Conservation (phyloP, 164 flowering plant genomes). For the Saururus chinensis region DNA sequence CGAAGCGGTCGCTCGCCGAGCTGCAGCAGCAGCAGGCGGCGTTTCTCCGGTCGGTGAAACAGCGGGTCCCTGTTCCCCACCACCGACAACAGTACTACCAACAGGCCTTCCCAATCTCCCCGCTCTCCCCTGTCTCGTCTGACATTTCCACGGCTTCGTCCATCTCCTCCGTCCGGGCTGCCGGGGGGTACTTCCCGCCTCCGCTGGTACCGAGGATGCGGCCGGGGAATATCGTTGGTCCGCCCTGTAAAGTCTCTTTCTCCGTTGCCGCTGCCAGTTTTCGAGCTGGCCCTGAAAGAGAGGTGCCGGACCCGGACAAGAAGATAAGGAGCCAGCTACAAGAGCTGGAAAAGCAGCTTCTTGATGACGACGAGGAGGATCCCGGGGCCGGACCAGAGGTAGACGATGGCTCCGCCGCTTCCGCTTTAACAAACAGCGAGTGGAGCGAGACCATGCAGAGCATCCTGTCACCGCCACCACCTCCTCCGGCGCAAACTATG, state of each 20-base stretch:
- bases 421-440: slow-evolving; percentile 53
- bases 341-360: slow-evolving; percentile 64
- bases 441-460: slow-evolving; percentile 79
- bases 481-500: slow-evolving; percentile 4
- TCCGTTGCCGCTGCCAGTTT: slow-evolving; percentile 9
- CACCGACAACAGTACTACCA: slow-evolving; percentile 8
- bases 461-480: slow-evolving; percentile 23
- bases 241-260: too few species aligned
- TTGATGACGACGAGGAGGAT: slow-evolving; percentile 48
- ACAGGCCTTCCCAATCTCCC: slow-evolving; percentile 45
- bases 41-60: slow-evolving; percentile 56
- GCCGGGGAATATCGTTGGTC: too few species aligned
- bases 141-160: slow-evolving; percentile 11
- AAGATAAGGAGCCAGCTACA: slow-evolving; percentile 48
- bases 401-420: slow-evolving; percentile 20
- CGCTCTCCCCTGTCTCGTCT: slow-evolving; percentile 29
- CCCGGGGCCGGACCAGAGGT: slow-evolving; percentile 10
- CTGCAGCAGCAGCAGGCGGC: slow-evolving; percentile 15
- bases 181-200: too few species aligned
- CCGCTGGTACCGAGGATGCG: too few species aligned
- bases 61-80: slow-evolving; percentile 9
- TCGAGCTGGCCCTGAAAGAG: slow-evolving; percentile 27
- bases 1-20: slow-evolving; percentile 50
- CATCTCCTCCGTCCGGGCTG: too few species aligned
- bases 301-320: slow-evolving; percentile 35